Evolutionary conservation across 1,284 basidiomycete species (phyloP), one percentile per base, ranked within the genome.

Genomic region (Apiotrichum siamense): DNA sequence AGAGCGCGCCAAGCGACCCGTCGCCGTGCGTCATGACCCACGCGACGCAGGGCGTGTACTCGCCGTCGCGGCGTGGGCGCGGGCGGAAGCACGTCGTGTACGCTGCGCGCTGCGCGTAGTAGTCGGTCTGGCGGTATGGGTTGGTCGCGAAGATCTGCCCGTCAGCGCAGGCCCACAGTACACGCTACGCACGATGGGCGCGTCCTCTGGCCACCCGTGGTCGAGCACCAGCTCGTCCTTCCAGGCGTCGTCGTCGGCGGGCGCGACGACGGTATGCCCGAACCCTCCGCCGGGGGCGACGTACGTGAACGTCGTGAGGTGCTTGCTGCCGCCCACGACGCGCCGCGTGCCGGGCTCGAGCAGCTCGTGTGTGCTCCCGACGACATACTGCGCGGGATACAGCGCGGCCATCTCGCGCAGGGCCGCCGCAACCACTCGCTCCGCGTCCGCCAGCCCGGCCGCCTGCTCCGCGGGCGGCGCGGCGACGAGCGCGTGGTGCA

Each of bases 1-100:
- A 60, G 5, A 67, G 57, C 12, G 63, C 58, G 12, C 62, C 65
- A 3, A 57, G 46, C 11, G 58, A 53, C 3, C 57, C 58, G 40
- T 63, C 63, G 4, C 55, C 44, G 38, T 61, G 59, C 1, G 59
- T 61, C 24, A 64, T 25, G 17, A 67, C 52, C 56, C 58, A 62
- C 12, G 55, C 54, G 27, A 21, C 2, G 52, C 54, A 9, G 58
- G 51, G 4, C 12, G 2, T 10, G 24, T 9, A 11, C 20, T 7
- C 23, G 13, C n/a, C n/a, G n/a, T n/a, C n/a, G n/a, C n/a, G n/a
- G n/a, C n/a, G n/a, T n/a, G 15, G 18, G 26, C 21, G 31, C 0
- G 24, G 44, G 4, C 44, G 44, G 7, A 45, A 33, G 7, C 12
- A 18, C 24, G 60, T 58, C 3, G 54, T 61, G 36, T 52, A 40